Percentiles rank a stretch among this genome's conserved stretches.
These are phyloP conservation scores for Breviolum minutum DNA, from an alignment of 73 alveolate genomes.

Conservation along the genomic window DNA sequence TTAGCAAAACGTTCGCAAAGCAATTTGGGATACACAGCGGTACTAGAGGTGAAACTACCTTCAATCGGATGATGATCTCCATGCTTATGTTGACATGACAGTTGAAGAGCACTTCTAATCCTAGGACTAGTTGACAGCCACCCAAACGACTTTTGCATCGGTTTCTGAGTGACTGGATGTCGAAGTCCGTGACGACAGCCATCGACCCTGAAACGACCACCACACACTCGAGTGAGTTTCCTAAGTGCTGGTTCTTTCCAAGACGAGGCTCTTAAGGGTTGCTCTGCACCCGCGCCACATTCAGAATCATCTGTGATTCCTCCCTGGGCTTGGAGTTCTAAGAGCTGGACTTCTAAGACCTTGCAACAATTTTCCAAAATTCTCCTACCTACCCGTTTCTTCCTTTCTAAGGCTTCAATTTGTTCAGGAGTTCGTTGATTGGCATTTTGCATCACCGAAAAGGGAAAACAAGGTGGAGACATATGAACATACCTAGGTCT, in stretches of 20 bases:
- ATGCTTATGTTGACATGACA: neutral
- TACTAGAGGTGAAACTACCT: neutral
- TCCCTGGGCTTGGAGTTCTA: conserved; percentile 3
- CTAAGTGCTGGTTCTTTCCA: conserved; percentile 25
- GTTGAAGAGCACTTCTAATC: neutral
- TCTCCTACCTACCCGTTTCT: neutral
- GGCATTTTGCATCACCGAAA: neutral
- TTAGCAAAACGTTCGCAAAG: conserved; percentile 6
- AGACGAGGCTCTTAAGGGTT: conserved; percentile 30
- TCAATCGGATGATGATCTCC: neutral
- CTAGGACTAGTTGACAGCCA: neutral
- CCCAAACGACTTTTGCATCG: conserved; percentile 28
- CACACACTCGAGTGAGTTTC: neutral
- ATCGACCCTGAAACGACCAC: neutral
- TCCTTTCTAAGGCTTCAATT: neutral
- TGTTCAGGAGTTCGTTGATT: neutral
- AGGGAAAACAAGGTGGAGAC: conserved; percentile 18
- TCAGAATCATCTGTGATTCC: neutral
- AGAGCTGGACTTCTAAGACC: neutral
- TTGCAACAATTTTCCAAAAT: neutral
- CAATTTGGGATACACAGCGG: neutral
- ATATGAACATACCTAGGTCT: conserved; percentile 4
- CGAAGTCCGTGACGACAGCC: neutral
- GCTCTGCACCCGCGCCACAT: conserved; percentile 34
- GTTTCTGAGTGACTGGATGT: neutral